These are phyloP conservation scores for Apiospora pterosperma DNA, from an alignment of 2,329 filamentous ascomycete genomes.

Conservation along the genomic window DNA sequence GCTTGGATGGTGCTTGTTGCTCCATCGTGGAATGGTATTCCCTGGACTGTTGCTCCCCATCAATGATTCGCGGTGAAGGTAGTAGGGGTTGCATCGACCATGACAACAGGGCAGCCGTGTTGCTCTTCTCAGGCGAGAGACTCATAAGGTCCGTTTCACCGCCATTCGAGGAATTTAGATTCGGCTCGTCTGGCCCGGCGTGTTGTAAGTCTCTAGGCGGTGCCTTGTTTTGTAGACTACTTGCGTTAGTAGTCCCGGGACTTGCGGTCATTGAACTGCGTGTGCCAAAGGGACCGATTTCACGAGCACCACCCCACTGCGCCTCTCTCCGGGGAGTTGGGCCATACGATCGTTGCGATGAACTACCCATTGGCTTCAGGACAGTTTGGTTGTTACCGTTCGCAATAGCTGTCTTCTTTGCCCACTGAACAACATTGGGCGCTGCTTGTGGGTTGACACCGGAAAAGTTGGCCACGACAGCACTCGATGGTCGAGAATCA, in stretches of 20 bases:
- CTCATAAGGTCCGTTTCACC: neutral
- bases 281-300: neutral
- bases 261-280: slow-evolving; percentile 4
- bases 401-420: neutral
- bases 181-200: neutral
- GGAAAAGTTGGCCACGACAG: neutral
- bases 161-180: neutral
- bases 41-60: neutral
- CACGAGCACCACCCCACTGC: neutral
- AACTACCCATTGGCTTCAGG: neutral
- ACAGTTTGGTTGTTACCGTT: neutral
- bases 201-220: neutral
- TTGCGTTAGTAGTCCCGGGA: slow-evolving; percentile 2
- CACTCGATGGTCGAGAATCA: neutral
- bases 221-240: neutral
- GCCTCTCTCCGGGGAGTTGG: neutral
- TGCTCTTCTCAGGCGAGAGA: slow-evolving; percentile 1
- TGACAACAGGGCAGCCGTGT: neutral
- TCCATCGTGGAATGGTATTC: neutral
- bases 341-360: neutral
- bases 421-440: slow-evolving; percentile 1
- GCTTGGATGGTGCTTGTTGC: neutral
- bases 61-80: neutral
- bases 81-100: neutral
- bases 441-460: neutral